Base-by-base conservation (phyloP, 805 yeast genomes). In the Ogataea minuta region DNA sequence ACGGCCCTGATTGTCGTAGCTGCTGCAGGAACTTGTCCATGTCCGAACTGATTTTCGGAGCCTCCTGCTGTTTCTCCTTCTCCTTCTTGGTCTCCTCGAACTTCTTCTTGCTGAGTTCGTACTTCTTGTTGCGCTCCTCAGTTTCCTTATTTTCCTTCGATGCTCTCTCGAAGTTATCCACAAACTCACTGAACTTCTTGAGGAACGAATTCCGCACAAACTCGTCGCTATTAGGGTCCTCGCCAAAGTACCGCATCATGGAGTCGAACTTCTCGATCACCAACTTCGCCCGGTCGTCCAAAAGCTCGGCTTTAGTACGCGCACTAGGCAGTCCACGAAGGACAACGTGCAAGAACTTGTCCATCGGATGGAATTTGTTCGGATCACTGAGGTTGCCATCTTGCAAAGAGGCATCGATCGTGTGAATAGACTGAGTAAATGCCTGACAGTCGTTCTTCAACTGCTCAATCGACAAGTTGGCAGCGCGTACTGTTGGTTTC, bases 1-100 rank as follows among this genome's bases (percentile, higher is more conserved):
- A 64, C 9, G 93, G 85, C 1, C 91, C 95, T 0, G 93, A 86
- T 12, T 90, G 89, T 56, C 89, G 83, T 54, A 93, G 73, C 55
- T 84, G 87, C 59, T 89, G 95, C 42, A 93, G 71, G 34, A 93
- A 68, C 24, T 83, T 77, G 59, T 93, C 99, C 84, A 93, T 88
- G 28, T 88, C 84, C 33, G 62, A 53, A 23, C 42, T 56, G 32
- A 44, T 48, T 14, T 42, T 31, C 7, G 49, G 35, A 13, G 60
- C 66, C 12, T 64, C 79, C 9, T 68, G 76, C 20, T 66, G 70
- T 13, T 63, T 71, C 11, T 51, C 62, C 28, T 57, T 61, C 11
- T 54, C 56, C 20, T 63, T 68, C 31, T 63, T 54, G 23, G 53
- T 57, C 23, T 54, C 67, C 47, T 80, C 84, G 19, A 77, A 62